Percentiles rank a stretch among this genome's conserved stretches.
These are phyloP conservation scores for Ceratobasidium sp. DNA, from an alignment of 1,284 basidiomycete species.

Conservation along the genomic window DNA sequence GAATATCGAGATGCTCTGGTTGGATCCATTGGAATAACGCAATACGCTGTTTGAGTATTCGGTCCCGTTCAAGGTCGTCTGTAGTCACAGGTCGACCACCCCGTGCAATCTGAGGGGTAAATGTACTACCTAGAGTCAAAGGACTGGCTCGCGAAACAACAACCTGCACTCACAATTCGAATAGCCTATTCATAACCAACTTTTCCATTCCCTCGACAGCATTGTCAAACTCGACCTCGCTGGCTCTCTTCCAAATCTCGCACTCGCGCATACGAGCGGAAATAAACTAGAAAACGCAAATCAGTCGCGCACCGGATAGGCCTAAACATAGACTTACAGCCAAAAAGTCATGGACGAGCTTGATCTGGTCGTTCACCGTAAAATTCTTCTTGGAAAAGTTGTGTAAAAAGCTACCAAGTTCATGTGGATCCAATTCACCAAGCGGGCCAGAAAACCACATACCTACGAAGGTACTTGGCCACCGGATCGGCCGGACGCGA, in stretches of 20 bases:
- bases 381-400: conserved; percentile 91
- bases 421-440: conserved; percentile 6
- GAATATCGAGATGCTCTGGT: conserved; percentile 88
- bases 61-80: conserved; percentile 95
- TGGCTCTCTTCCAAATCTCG: conserved; percentile 80
- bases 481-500: conserved; percentile 83
- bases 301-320: conserved; percentile 9
- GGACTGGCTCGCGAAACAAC: conserved; percentile 10
- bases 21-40: conserved; percentile 89
- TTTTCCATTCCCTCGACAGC: conserved; percentile 99
- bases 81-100: conserved; percentile 78
- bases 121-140: conserved; percentile 66
- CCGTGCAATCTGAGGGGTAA: conserved; percentile 78
- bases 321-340: conserved; percentile 59
- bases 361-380: conserved; percentile 88
- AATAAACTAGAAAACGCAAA: conserved; percentile 71
- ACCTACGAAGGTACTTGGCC: conserved; percentile 91
- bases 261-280: conserved; percentile 81
- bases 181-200: conserved; percentile 97
- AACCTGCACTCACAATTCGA: conserved; percentile 76
- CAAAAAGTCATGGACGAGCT: conserved; percentile 91
- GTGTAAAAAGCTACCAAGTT: conserved; percentile 74
- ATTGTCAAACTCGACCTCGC: conserved; percentile 90
- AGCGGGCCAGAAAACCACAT: background rate
- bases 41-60: conserved; percentile 89